A percentile compares a stretch with the other conserved stretches of the same genome.
Evolutionary conservation across 805 yeast species (phyloP).

Genomic region (Saccharomycopsis guyanensis): DNA sequence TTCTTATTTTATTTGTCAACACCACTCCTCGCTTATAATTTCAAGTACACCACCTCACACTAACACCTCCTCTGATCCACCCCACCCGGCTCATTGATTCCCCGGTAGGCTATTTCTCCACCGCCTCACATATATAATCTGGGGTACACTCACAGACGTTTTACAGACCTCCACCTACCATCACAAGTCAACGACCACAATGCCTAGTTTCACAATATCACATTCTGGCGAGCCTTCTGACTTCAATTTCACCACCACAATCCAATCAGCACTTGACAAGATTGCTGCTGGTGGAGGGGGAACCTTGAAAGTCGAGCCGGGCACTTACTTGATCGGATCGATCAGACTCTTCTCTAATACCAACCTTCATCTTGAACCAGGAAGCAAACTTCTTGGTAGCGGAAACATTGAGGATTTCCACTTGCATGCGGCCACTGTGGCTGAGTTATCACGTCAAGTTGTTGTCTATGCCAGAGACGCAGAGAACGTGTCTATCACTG

Average conservation of each 20-base stretch:
- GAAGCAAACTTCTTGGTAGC: conserved; percentile 4
- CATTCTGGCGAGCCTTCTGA: background rate
- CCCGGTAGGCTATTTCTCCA: background rate
- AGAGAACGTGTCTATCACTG: conserved; percentile 5
- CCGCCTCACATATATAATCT: background rate
- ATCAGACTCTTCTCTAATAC: conserved; percentile 6
- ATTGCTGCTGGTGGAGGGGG: conserved; percentile 2
- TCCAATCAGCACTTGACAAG: conserved; percentile 5
- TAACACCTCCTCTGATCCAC: too few species aligned
- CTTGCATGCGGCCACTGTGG: background rate
- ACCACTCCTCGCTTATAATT: too few species aligned
- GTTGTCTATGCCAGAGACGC: conserved; percentile 3
- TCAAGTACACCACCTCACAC: too few species aligned
- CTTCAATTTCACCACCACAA: background rate
- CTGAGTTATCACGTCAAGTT: conserved; percentile 9
- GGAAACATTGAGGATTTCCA: background rate
- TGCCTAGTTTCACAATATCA: too few species aligned
- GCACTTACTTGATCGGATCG: conserved; percentile 3
- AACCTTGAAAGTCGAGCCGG: conserved; percentile 1
- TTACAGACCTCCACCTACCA: too few species aligned
- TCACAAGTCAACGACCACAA: too few species aligned
- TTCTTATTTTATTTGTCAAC: too few species aligned
- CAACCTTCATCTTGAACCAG: conserved; percentile 4
- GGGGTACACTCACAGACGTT: background rate
- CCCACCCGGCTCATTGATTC: background rate